Percentiles rank a stretch among this genome's conserved stretches.
phyloP scores from a whole-genome alignment of 2,329 filamentous ascomycete species.

The Fusarium brachygibbosum region DNA sequence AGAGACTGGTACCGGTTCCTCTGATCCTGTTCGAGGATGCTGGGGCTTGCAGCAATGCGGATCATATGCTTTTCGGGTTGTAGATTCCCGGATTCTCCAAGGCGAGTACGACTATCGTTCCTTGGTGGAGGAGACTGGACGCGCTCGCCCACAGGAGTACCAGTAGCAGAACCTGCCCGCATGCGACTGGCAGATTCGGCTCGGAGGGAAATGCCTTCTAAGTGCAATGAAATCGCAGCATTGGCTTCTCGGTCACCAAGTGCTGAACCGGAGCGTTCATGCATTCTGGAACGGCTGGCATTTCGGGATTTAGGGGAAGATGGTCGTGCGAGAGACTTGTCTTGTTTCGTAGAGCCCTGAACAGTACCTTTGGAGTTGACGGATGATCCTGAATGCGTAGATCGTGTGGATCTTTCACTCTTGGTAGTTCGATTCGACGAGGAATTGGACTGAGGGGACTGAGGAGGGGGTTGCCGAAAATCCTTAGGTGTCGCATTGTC shows the following conservation, averaged over 20 bases:
- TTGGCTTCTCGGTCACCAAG: conserved; percentile 5
- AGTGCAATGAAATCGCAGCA: conserved; percentile 38
- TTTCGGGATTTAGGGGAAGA: conserved; percentile 56
- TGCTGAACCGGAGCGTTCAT: conserved; percentile 45
- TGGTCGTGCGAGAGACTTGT: conserved; percentile 37
- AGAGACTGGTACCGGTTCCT: background rate
- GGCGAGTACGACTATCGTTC: conserved; percentile 8
- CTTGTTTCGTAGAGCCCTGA: background rate
- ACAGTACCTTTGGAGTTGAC: background rate
- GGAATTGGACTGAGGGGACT: conserved; percentile 16
- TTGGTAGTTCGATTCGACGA: conserved; percentile 21
- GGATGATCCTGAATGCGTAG: background rate
- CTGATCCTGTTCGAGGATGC: conserved; percentile 12
- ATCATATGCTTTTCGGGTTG: conserved; percentile 15
- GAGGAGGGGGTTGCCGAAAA: background rate
- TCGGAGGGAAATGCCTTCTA: conserved; percentile 44
- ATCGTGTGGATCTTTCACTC: background rate
- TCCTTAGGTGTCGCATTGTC: background rate
- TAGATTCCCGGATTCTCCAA: background rate
- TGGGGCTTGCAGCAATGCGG: conserved; percentile 33
- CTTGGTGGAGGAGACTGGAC: conserved; percentile 7
- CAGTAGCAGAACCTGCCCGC: background rate
- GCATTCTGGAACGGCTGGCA: conserved; percentile 49
- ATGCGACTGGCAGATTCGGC: conserved; percentile 41
- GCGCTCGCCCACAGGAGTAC: conserved; percentile 4